These are phyloP conservation scores for Leccinum olivaceopallidum DNA, from an alignment of 768 basidiomycete genomes.

Conservation along the genomic window DNA sequence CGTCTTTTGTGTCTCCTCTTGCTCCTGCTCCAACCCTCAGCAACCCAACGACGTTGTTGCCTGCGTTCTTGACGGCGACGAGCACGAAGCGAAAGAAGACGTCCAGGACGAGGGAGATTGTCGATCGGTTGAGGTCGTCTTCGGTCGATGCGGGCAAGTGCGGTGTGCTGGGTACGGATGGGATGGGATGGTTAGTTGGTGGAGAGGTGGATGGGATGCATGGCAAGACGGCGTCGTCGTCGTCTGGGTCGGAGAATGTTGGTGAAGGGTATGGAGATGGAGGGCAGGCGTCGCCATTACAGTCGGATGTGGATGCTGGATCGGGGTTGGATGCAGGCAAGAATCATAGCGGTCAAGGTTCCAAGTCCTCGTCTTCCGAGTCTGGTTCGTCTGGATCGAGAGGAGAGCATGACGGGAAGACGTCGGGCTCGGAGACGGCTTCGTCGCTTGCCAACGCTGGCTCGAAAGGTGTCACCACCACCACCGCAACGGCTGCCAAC, in stretches of 20 bases:
- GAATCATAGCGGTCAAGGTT: neutral
- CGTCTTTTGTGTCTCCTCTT: neutral
- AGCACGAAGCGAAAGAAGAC: constrained; percentile 24
- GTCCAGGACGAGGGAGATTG: constrained; percentile 31
- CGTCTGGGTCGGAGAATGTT: neutral
- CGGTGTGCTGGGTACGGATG: constrained; percentile 4
- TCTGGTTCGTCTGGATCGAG: neutral
- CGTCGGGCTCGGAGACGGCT: too few species aligned
- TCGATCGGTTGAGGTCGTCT: constrained; percentile 26
- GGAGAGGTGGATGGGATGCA: constrained; percentile 9
- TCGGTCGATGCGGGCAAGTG: constrained; percentile 26
- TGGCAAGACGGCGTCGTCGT: too few species aligned
- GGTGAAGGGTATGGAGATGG: too few species aligned
- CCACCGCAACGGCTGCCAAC: too few species aligned
- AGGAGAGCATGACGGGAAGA: neutral
- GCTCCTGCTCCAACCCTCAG: neutral
- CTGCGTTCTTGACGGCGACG: constrained; percentile 25
- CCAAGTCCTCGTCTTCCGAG: neutral
- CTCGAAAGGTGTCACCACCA: too few species aligned
- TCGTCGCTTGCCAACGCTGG: too few species aligned
- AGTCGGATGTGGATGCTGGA: neutral
- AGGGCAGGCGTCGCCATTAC: too few species aligned
- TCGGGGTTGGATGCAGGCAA: constrained; percentile 5
- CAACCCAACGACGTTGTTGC: constrained; percentile 21
- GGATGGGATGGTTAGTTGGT: constrained; percentile 18